Conservation (phyloP, 768 basidiomycete genomes). For the Termitomyces eurrhizus region DNA sequence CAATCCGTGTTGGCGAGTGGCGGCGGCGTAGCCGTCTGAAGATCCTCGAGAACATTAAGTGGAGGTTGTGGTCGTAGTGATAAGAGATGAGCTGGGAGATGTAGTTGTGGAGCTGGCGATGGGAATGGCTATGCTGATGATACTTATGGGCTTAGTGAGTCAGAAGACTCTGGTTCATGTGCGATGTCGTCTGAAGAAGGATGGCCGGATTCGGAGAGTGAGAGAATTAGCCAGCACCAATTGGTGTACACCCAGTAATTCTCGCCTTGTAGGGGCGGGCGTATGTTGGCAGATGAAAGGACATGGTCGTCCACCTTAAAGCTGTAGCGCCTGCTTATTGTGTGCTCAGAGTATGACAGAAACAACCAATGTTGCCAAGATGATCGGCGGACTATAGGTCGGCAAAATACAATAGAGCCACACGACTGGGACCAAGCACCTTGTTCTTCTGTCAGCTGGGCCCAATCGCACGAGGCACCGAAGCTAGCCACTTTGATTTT, state of each 20-base stretch:
- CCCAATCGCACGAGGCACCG: background rate
- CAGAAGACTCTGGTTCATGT: slow-evolving; percentile 19
- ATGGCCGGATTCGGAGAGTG: slow-evolving; percentile 4
- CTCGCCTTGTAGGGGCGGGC: background rate
- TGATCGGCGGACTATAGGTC: background rate
- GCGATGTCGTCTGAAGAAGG: slow-evolving; percentile 7
- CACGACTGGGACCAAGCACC: slow-evolving; percentile 7
- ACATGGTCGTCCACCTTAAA: slow-evolving; percentile 1
- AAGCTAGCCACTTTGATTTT: background rate
- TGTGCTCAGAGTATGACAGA: background rate
- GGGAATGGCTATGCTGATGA: slow-evolving; percentile 1
- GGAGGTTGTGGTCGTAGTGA: slow-evolving; percentile 1
- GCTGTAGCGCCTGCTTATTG: background rate
- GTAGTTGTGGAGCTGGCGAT: slow-evolving; percentile 1
- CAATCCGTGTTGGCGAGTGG: slow-evolving; percentile 10
- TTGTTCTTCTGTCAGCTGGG: slow-evolving; percentile 6
- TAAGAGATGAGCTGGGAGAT: background rate
- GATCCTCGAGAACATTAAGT: slow-evolving; percentile 26
- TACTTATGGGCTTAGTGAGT: slow-evolving; percentile 7
- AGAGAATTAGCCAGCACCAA: background rate
- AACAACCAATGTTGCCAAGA: background rate
- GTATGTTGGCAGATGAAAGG: background rate
- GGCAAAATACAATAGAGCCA: slow-evolving; percentile 4
- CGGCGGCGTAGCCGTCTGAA: slow-evolving; percentile 20
- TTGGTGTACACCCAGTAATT: background rate